phyloP scores from a whole-genome alignment of 2,329 filamentous ascomycete genomes.

The Aspergillus costaricaensis region DNA sequence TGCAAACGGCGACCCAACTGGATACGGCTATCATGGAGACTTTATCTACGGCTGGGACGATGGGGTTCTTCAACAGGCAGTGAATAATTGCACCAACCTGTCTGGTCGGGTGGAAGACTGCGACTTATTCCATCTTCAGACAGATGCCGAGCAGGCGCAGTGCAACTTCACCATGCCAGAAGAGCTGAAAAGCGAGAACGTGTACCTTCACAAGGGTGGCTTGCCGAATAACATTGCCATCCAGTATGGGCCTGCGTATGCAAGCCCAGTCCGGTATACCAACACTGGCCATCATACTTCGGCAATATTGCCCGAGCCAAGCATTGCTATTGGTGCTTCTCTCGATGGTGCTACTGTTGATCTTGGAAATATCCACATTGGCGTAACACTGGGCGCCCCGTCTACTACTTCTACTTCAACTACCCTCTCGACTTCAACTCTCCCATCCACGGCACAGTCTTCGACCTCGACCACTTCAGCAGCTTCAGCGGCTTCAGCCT shows the following conservation, averaged over 20 bases:
- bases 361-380: slow-evolving; percentile 3
- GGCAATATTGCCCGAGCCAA: slow-evolving; percentile 3
- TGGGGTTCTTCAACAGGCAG: slow-evolving; percentile 68
- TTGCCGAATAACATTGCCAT: slow-evolving; percentile 68
- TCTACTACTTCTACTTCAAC: neutral
- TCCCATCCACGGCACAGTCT: neutral
- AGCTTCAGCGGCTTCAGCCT: neutral
- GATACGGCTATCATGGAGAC: slow-evolving; percentile 75
- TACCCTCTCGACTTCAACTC: neutral
- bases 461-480: neutral
- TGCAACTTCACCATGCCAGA: slow-evolving; percentile 66
- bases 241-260: slow-evolving; percentile 46
- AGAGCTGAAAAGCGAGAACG: slow-evolving; percentile 61
- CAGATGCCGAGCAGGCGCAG: slow-evolving; percentile 52
- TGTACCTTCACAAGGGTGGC: slow-evolving; percentile 54
- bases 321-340: slow-evolving; percentile 5
- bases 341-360: slow-evolving; percentile 4
- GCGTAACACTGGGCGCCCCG: neutral
- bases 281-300: slow-evolving; percentile 5
- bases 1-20: slow-evolving; percentile 75
- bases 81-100: slow-evolving; percentile 71
- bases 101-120: slow-evolving; percentile 74
- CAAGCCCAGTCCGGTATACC: slow-evolving; percentile 25
- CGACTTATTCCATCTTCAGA: slow-evolving; percentile 65
- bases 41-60: slow-evolving; percentile 78